A percentile compares a stretch with the other conserved stretches of the same genome.
These are phyloP conservation scores for Vigna unguiculata DNA, from an alignment of 306 rosid species.

Conservation along the genomic window DNA sequence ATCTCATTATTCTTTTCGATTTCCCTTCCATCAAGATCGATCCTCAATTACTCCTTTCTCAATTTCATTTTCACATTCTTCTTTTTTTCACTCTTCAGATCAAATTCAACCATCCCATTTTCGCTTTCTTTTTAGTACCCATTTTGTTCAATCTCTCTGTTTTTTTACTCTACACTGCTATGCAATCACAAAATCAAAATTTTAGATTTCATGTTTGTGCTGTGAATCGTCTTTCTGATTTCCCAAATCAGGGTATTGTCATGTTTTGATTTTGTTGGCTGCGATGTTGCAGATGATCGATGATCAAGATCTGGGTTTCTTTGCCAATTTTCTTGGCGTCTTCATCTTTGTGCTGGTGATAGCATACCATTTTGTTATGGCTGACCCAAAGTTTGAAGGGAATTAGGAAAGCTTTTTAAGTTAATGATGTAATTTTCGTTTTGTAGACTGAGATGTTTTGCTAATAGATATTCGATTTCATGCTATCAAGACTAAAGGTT, in stretches of 20 bases:
- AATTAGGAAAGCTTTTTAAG: conserved; percentile 51
- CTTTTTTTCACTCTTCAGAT: too few relatives aligned
- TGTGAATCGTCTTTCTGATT: not conserved
- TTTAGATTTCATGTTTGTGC: too few relatives aligned
- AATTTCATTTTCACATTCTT: too few relatives aligned
- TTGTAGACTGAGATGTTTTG: conserved; percentile 48
- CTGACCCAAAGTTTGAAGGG: conserved; percentile 72
- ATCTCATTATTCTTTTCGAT: not conserved
- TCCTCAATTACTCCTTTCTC: too few relatives aligned
- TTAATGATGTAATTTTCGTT: conserved; percentile 37
- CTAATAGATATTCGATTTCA: conserved; percentile 44
- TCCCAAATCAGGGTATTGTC: conserved; percentile 22
- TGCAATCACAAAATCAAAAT: too few relatives aligned
- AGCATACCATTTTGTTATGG: conserved; percentile 88
- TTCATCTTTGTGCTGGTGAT: conserved; percentile 62
- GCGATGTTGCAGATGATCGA: conserved; percentile 73
- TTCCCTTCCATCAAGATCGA: not conserved
- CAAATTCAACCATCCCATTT: too few relatives aligned
- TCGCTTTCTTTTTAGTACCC: too few relatives aligned
- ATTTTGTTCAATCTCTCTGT: too few relatives aligned
- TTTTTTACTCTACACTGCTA: too few relatives aligned
- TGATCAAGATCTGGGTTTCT: conserved; percentile 88
- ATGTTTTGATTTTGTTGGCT: conserved; percentile 22
- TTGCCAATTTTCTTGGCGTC: too few relatives aligned
- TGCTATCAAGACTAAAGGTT: conserved; percentile 40